Conservation (phyloP, 345 rosid species). For the Camelina hispida region DNA sequence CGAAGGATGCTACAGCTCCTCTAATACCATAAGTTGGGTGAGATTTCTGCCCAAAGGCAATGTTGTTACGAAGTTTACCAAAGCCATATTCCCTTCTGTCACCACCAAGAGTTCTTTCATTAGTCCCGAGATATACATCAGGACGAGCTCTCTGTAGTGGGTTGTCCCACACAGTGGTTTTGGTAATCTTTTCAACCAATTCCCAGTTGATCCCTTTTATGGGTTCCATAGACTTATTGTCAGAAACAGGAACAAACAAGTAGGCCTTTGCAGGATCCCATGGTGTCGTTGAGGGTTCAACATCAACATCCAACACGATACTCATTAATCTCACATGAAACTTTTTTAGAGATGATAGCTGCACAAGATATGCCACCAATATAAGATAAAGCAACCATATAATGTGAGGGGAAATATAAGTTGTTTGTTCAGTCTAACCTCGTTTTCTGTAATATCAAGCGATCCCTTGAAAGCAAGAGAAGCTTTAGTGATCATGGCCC, state of each 20-base stretch:
- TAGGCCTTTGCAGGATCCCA: conserved; percentile 99
- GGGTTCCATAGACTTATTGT: conserved; percentile 72
- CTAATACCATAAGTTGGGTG: conserved; percentile 99
- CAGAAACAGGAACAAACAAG: conserved; percentile 90
- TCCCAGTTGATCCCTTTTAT: conserved; percentile 83
- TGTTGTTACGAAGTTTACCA: conserved; percentile 90
- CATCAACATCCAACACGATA: conserved; percentile 98
- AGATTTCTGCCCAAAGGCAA: conserved; percentile 82
- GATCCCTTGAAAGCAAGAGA: conserved; percentile 87
- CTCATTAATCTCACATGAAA: conserved; percentile 99
- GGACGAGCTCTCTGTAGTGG: conserved; percentile 99
- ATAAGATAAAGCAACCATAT: conserved; percentile 30
- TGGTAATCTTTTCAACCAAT: conserved; percentile 63
- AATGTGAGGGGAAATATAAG: not conserved
- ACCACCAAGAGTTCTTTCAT: conserved; percentile 97
- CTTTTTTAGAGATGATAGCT: conserved; percentile 89
- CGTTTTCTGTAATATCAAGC: conserved; percentile 70
- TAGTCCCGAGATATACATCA: conserved; percentile 97
- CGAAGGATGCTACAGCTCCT: conserved; percentile 96
- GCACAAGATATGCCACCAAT: conserved; percentile 44
- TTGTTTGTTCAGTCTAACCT: conserved; percentile 55
- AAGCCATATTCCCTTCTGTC: conserved; percentile 98
- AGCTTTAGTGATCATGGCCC: conserved; percentile 96
- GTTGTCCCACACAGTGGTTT: conserved; percentile 80
- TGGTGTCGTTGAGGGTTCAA: conserved; percentile 98